phyloP scores from a whole-genome alignment of 176 grass and related monocot genomes.

The Phyllostachys edulis region DNA sequence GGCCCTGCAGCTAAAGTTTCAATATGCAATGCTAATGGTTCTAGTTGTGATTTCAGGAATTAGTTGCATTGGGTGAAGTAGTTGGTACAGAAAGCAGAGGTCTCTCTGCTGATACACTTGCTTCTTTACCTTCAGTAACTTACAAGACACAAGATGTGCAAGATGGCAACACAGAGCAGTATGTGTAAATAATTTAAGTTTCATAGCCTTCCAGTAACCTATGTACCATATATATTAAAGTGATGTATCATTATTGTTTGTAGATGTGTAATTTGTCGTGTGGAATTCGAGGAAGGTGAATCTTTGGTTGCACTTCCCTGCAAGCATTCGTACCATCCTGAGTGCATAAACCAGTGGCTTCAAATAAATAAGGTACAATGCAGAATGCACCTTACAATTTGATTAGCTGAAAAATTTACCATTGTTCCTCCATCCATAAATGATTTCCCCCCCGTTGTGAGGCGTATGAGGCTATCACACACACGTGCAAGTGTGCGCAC shows the following conservation, averaged over 20 bases:
- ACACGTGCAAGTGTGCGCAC: background rate
- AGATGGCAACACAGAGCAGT: constrained; percentile 90
- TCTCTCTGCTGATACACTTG: constrained; percentile 78
- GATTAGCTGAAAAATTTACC: background rate
- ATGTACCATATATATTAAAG: constrained; percentile 2
- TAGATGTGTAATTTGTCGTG: constrained; percentile 93
- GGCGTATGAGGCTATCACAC: background rate
- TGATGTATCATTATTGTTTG: constrained; percentile 36
- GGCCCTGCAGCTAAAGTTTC: constrained; percentile 6
- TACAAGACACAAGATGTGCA: constrained; percentile 75
- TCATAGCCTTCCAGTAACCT: constrained; percentile 23
- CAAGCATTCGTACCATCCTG: constrained; percentile 87
- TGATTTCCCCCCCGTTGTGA: background rate
- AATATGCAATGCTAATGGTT: constrained; percentile 22
- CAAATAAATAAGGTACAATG: constrained; percentile 93
- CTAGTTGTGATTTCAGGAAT: constrained; percentile 58
- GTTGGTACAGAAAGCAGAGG: constrained; percentile 95
- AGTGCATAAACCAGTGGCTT: constrained; percentile 98
- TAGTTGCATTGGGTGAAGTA: constrained; percentile 90
- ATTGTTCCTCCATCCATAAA: background rate
- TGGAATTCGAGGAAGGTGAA: constrained; percentile 96
- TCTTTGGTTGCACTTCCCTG: constrained; percentile 81
- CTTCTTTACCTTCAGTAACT: constrained; percentile 87
- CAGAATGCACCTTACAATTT: constrained; percentile 6
- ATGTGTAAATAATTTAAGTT: constrained; percentile 48